Conservation (phyloP, 495 filamentous ascomycete species). For the Tetracladium marchalianum region DNA sequence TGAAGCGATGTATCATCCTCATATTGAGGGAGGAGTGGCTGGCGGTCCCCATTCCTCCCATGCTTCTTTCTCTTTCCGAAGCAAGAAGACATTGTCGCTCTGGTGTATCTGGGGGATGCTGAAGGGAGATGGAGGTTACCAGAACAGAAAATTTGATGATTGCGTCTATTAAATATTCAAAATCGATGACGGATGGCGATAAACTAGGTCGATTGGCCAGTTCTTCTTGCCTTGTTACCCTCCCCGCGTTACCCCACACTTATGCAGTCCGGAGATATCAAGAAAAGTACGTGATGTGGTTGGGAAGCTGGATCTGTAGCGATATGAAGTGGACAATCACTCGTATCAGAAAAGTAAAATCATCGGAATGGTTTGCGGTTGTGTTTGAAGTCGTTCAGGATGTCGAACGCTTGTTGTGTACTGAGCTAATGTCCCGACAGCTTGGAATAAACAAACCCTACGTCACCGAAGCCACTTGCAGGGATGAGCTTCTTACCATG, state of each 20-base stretch:
- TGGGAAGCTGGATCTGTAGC: too few species aligned
- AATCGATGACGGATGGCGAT: constrained; percentile 8
- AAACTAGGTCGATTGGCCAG: too few species aligned
- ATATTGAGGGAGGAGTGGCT: constrained; percentile 79
- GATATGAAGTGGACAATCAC: too few species aligned
- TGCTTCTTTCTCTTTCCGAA: constrained; percentile 26
- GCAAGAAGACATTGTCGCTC: constrained; percentile 21
- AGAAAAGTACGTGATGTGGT: background rate
- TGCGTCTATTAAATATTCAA: background rate
- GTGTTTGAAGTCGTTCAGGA: too few species aligned
- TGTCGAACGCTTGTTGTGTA: too few species aligned
- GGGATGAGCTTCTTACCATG: background rate
- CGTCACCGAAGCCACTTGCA: too few species aligned
- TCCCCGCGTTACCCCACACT: background rate
- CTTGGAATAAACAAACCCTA: too few species aligned
- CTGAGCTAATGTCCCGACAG: too few species aligned
- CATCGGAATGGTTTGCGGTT: too few species aligned
- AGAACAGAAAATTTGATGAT: background rate
- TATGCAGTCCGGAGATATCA: background rate
- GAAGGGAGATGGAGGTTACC: background rate
- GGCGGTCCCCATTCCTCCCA: constrained; percentile 37
- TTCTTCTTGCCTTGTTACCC: too few species aligned
- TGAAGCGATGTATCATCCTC: constrained; percentile 73
- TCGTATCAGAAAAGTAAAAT: too few species aligned
- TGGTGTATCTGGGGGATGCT: background rate